A percentile compares a stretch with the other conserved stretches of the same genome.
These are phyloP conservation scores for Sporisorium iseilematis-ciliati DNA, from an alignment of 1,284 basidiomycete genomes.

Conservation along the genomic window DNA sequence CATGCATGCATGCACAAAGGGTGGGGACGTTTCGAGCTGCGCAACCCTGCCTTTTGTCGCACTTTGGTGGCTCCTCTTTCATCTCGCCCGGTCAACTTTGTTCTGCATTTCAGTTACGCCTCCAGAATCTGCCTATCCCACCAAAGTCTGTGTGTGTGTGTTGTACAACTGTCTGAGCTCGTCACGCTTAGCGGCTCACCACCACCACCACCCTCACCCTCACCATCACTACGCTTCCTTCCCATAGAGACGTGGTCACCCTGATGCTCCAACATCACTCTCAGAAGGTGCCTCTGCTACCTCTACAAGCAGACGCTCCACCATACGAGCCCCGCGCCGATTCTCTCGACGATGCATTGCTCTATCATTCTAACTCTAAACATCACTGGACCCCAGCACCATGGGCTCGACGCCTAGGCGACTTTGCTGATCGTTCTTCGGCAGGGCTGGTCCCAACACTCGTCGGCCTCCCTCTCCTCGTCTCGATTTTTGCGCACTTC, in stretches of 20 bases:
- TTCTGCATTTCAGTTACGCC: not conserved
- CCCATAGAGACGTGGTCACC: conserved; percentile 2
- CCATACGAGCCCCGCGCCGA: not conserved
- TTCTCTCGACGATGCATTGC: conserved; percentile 3
- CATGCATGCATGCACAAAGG: not conserved
- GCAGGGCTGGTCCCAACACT: conserved; percentile 21
- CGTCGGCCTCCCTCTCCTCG: conserved; percentile 20
- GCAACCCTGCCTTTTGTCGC: not conserved
- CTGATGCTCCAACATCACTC: conserved; percentile 12
- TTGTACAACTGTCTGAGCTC: not conserved
- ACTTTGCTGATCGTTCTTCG: conserved; percentile 20
- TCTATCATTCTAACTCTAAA: conserved; percentile 12
- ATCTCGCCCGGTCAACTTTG: not conserved
- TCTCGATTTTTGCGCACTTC: conserved; percentile 29
- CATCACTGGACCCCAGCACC: conserved; percentile 18
- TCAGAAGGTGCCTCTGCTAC: conserved; percentile 38
- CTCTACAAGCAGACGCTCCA: conserved; percentile 18
- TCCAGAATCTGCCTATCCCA: too few relatives aligned
- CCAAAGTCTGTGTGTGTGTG: too few relatives aligned
- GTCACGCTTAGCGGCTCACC: not conserved
- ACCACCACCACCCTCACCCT: conserved; percentile 1
- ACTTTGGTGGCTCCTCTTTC: not conserved
- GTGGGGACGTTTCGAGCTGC: not conserved
- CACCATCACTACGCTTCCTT: not conserved
- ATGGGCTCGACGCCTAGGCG: conserved; percentile 26